Conservation (phyloP, 768 basidiomycete species). For the Podaxis carcinomalis region DNA sequence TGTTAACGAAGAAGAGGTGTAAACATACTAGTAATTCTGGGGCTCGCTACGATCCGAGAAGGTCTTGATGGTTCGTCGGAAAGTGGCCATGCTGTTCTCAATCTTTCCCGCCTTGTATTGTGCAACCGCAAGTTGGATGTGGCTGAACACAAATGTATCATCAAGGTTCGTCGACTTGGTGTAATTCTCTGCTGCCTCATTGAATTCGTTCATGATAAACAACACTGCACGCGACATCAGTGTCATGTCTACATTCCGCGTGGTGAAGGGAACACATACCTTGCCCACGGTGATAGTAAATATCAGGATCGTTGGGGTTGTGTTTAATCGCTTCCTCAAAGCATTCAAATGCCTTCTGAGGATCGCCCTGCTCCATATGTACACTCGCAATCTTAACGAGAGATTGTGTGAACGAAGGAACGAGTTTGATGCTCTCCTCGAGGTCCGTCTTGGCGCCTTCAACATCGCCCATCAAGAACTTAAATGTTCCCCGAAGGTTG, state of each 20-base stretch:
- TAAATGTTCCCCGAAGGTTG: conserved; percentile 95
- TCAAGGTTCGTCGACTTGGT: conserved; percentile 86
- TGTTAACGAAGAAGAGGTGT: conserved; percentile 12
- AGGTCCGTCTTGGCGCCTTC: conserved; percentile 81
- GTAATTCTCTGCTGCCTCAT: conserved; percentile 86
- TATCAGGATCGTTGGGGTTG: conserved; percentile 84
- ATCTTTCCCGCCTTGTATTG: conserved; percentile 87
- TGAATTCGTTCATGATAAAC: conserved; percentile 92
- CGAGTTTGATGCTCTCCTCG: conserved; percentile 65
- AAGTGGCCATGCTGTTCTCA: conserved; percentile 86
- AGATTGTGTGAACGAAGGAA: conserved; percentile 74
- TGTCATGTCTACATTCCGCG: background rate
- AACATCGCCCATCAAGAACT: conserved; percentile 90
- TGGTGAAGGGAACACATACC: conserved; percentile 38
- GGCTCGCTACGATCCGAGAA: conserved; percentile 90
- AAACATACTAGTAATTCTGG: conserved; percentile 87
- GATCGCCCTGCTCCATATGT: conserved; percentile 91
- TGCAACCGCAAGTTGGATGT: conserved; percentile 96
- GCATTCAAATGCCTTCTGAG: conserved; percentile 80
- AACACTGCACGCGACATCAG: conserved; percentile 48
- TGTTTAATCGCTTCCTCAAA: conserved; percentile 87
- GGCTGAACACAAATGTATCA: conserved; percentile 87
- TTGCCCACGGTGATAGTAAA: conserved; percentile 98
- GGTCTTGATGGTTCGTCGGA: conserved; percentile 75
- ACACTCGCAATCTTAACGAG: conserved; percentile 97